Evolutionary conservation across 169 alveolate species (phyloP).

Genomic region (Besnoitia besnoiti): DNA sequence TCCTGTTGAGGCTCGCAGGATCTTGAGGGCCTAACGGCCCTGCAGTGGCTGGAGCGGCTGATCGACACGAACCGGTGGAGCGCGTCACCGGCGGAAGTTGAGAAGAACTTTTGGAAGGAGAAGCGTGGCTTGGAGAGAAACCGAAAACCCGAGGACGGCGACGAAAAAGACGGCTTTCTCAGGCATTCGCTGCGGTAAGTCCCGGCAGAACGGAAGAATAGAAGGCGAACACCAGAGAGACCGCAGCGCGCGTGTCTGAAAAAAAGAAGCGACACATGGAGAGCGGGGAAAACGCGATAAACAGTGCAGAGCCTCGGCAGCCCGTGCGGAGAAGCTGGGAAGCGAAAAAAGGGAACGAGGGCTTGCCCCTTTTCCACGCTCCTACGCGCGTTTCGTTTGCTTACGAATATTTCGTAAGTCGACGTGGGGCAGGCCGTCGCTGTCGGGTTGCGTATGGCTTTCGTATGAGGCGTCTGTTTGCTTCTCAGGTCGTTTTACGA

Average conservation of each 20-base stretch:
- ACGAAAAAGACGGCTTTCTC: neutral
- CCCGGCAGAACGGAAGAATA: neutral
- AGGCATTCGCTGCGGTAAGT: slow-evolving; percentile 51
- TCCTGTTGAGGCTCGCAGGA: slow-evolving; percentile 48
- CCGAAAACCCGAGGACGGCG: neutral
- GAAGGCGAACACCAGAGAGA: neutral
- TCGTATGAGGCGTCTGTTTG: too few species aligned
- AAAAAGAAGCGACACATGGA: neutral
- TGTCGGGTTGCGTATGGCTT: neutral
- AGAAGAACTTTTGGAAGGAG: slow-evolving; percentile 38
- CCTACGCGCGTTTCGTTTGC: neutral
- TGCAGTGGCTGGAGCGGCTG: slow-evolving; percentile 65
- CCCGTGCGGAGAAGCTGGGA: too few species aligned
- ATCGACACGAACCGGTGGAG: slow-evolving; percentile 59
- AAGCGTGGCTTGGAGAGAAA: neutral
- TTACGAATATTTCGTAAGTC: too few species aligned
- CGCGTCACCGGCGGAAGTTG: slow-evolving; percentile 41
- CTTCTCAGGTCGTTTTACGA: slow-evolving; percentile 45
- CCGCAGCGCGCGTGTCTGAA: neutral
- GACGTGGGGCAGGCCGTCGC: neutral
- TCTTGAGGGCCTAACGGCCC: slow-evolving; percentile 57
- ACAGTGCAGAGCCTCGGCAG: too few species aligned
- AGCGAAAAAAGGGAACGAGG: too few species aligned
- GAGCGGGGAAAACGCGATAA: neutral
- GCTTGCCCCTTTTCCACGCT: too few species aligned